Evolutionary conservation across 371 early-diverging fungal species (phyloP).

Genomic region (Mucor saturninus): DNA sequence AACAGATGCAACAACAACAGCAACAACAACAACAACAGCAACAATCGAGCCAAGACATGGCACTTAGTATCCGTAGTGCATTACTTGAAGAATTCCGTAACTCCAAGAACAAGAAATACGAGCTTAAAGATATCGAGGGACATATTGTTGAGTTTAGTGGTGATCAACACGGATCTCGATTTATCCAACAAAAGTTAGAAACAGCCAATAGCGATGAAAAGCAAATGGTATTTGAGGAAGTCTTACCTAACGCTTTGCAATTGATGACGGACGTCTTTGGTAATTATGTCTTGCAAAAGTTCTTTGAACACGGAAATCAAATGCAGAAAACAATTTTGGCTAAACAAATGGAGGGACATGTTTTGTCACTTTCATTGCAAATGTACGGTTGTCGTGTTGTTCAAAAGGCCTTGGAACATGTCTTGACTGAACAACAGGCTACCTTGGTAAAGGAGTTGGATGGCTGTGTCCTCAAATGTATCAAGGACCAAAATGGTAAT

Average conservation of each 20-base stretch:
- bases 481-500: conserved; percentile 99
- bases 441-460: conserved; percentile 90
- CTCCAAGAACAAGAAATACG: conserved; percentile 92
- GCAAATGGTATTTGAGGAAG: conserved; percentile 96
- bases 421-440: conserved; percentile 88
- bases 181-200: conserved; percentile 99
- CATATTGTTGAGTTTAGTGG: conserved; percentile 97
- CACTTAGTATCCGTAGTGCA: conserved; percentile 72
- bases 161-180: conserved; percentile 99
- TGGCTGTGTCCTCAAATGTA: conserved; percentile 94
- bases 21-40: conserved; percentile 12
- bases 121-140: conserved; percentile 92
- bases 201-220: conserved; percentile 92
- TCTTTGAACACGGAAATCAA: conserved; percentile 95
- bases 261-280: conserved; percentile 99
- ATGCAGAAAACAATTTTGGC: conserved; percentile 89
- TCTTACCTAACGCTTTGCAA: conserved; percentile 90
- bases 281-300: conserved; percentile 99
- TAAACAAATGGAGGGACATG: conserved; percentile 93
- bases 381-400: conserved; percentile 99
- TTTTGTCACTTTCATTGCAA: conserved; percentile 93
- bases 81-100: conserved; percentile 93
- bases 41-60: conserved; percentile 34
- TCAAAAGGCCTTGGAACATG: conserved; percentile 98
- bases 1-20: neutral